Conservation (phyloP, 2,329 filamentous ascomycete species). For the Pseudocercospora eumusae region DNA sequence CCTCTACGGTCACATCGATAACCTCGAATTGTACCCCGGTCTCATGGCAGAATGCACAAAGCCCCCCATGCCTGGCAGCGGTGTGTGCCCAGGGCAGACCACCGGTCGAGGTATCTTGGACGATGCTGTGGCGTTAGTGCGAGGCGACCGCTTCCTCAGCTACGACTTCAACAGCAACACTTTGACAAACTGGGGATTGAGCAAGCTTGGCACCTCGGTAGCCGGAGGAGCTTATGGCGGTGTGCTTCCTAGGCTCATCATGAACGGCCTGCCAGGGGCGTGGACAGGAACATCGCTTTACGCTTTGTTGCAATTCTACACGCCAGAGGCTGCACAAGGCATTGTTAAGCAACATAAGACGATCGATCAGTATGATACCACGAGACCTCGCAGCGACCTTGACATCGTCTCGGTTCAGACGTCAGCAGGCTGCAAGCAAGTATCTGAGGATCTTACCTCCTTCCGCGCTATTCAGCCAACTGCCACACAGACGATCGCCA, state of each 20-base stretch:
- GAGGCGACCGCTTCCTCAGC: slow-evolving; percentile 51
- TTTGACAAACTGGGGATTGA: slow-evolving; percentile 53
- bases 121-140: slow-evolving; percentile 52
- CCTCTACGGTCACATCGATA: slow-evolving; percentile 54
- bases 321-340: slow-evolving; percentile 49
- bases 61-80: slow-evolving; percentile 51
- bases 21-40: slow-evolving; percentile 61
- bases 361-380: slow-evolving; percentile 50
- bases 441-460: slow-evolving; percentile 53
- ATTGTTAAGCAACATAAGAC: slow-evolving; percentile 53
- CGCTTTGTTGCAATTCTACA: slow-evolving; percentile 55
- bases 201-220: slow-evolving; percentile 48
- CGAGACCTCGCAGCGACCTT: slow-evolving; percentile 40
- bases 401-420: slow-evolving; percentile 53
- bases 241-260: slow-evolving; percentile 49
- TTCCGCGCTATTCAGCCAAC: slow-evolving; percentile 50
- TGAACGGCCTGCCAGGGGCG: slow-evolving; percentile 50
- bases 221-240: slow-evolving; percentile 35
- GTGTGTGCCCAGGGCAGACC: slow-evolving; percentile 51
- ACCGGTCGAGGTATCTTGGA: slow-evolving; percentile 51
- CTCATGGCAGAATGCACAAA: slow-evolving; percentile 60
- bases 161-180: slow-evolving; percentile 54
- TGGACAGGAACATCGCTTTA: slow-evolving; percentile 55
- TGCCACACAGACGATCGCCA: slow-evolving; percentile 46
- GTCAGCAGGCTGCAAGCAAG: slow-evolving; percentile 52